Base-by-base conservation (phyloP, 176 grass and related monocot species). In the Saccharum officinarum region DNA sequence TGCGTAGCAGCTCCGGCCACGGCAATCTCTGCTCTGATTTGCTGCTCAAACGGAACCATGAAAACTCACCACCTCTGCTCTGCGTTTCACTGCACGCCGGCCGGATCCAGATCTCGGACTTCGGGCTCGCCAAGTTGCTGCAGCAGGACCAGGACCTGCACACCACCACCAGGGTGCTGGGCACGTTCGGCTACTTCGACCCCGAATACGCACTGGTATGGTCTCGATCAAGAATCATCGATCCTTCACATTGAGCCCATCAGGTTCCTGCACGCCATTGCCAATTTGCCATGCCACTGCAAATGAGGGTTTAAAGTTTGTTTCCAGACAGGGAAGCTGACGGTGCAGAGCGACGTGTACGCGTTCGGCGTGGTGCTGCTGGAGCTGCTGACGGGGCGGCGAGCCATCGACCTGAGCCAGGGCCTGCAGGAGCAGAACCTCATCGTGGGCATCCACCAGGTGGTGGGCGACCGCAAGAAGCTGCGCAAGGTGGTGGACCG, bases 131-230 rank as follows among this genome's bases (percentile, higher is more conserved):
- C 30, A 99, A 99, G 89, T 79, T 96, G 65, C 96, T 99, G 97
- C 93, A 94, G 33, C 87, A 96, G 84, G 90, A 91, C 63, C 84
- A 90, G n/a, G 94, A 99, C 84, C 69, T 96, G 71, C 81, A 92
- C 84, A 78, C 92, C 10, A 96, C 93, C 64, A 96, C 97, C 73
- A 91, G 94, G 57, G 90, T 96, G 39, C 86, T 99, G 5, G 97
- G 97, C 71, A 99, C 97, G n/a, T 99, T 99, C 76, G 97, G 97
- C 50, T 99, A 99, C 84, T 99, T 99, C 75, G 97, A 99, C 73
- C 97, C 97, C 4, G 97, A 99, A 71, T 99, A 99, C 69, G 97
- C 97, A 6, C 77, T 88, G 93, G 97, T 99, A 79, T 9, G 28
- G 22, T 61, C 8, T 23, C 57, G 17, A 8, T 9, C 52, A 57